Base-by-base conservation (phyloP, 2,329 filamentous ascomycete species). In the Zalaria sp. region DNA sequence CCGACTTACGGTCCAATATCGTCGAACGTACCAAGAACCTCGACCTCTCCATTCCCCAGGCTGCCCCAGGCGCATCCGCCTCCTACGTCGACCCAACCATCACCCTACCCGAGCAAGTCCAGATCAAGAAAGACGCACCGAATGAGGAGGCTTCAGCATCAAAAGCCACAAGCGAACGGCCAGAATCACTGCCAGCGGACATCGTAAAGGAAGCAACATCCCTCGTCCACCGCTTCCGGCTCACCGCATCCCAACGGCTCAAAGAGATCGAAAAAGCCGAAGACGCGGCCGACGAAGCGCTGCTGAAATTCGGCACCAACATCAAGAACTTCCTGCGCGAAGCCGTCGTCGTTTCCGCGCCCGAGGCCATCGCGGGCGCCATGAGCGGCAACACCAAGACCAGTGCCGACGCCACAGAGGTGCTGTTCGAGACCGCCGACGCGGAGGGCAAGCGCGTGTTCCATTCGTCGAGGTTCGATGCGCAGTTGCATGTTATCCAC, bases 371-470 rank as follows among this genome's bases (percentile, higher is more conserved):
- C 11, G 60, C 66, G 4, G 32, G 34, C 0, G 56, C 56, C 27
- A 66, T 64, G 38, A 60, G 62, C 37, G 66, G 67, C 41, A 62
- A 61, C 46, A 50, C 44, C n/a, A 69, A 41, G 26, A 39, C 40
- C 7, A 32, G 7, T 7, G 34, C 39, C 1, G n/a, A 9, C 11
- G 29, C 27, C 5, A 49, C 53, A 1, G 59, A 81, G 38, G 77
- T 94, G 28, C 69, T 95, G 4, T 98, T 96, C 54, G 91, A 96
- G 66, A 93, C 85, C 57, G 93, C 89, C 59, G 89, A 95, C 61
- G 75, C 78, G 4, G 72, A 75, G 39, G 89, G 88, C 26, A 95
- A 91, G 69, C 75, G 91, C 42, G 86, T 96, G 10, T 93, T 96
- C 49, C 91, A 98, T 59, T 84, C 86, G 1, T 94, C 87, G 40